Conservation (phyloP, 495 filamentous ascomycete genomes). For the Penicillium alfredii region DNA sequence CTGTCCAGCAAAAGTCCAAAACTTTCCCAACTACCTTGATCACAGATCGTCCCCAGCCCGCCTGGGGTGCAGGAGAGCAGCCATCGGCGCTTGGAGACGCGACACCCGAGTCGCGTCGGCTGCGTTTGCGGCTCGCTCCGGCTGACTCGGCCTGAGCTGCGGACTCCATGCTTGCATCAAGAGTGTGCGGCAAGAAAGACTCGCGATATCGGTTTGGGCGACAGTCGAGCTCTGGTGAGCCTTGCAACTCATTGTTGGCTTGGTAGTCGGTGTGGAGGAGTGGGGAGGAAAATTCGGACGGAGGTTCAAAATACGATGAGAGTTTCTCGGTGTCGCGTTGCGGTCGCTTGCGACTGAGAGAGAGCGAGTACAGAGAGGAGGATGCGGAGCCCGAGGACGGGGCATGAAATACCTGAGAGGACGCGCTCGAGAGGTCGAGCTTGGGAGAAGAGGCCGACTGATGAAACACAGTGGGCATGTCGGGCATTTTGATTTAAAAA, state of each 20-base stretch:
- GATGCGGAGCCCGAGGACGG: constrained; percentile 60
- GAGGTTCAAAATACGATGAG: constrained; percentile 22
- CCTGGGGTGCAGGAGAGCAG: constrained; percentile 12
- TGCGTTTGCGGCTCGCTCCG: constrained; percentile 36
- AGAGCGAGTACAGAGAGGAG: constrained; percentile 56
- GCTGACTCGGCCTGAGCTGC: constrained; percentile 14
- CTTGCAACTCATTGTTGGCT: constrained; percentile 45
- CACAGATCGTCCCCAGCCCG: constrained; percentile 43
- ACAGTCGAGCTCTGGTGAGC: constrained; percentile 39
- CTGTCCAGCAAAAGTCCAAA: constrained; percentile 71
- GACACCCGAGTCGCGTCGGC: constrained; percentile 31
- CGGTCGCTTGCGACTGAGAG: constrained; percentile 42
- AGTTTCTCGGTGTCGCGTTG: constrained; percentile 28
- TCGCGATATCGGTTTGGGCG: constrained; percentile 42
- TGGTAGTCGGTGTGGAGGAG: constrained; percentile 51
- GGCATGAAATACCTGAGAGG: constrained; percentile 61
- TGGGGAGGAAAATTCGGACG: constrained; percentile 31
- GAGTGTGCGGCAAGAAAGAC: constrained; percentile 26
- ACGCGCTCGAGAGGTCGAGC: constrained; percentile 49
- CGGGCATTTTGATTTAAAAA: constrained; percentile 15
- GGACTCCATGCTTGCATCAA: constrained; percentile 31
- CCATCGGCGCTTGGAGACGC: constrained; percentile 18
- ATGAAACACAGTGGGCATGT: constrained; percentile 47
- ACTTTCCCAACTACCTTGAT: constrained; percentile 67
- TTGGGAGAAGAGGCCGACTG: constrained; percentile 47